Conservation (phyloP, 2,329 filamentous ascomycete genomes). For the Botrytis byssoidea region DNA sequence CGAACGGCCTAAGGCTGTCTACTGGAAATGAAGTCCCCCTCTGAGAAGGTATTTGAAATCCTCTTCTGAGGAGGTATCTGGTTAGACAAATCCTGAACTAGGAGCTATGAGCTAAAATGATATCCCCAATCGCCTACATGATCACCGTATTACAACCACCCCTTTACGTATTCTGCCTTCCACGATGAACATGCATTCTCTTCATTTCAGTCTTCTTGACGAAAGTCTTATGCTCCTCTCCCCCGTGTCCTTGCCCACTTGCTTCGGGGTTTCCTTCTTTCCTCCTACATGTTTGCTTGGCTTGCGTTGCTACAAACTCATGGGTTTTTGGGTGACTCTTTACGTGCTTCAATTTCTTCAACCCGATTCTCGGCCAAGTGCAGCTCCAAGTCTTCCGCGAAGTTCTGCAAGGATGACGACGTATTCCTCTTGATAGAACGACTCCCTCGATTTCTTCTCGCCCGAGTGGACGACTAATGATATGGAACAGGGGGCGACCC, state of each 20-base stretch:
- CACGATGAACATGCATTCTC: background rate
- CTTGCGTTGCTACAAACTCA: background rate
- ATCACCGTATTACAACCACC: background rate
- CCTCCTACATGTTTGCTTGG: background rate
- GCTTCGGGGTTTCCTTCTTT: background rate
- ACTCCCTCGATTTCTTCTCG: background rate
- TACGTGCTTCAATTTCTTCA: background rate
- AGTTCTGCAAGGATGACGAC: constrained; percentile 15
- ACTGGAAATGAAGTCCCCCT: constrained; percentile 13
- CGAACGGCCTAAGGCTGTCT: constrained; percentile 10
- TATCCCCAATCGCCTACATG: constrained; percentile 10
- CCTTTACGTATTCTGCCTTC: background rate
- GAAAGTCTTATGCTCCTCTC: background rate
- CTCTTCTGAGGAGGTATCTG: constrained; percentile 15
- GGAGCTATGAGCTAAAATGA: constrained; percentile 20
- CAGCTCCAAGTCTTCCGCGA: constrained; percentile 14
- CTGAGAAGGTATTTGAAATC: constrained; percentile 18
- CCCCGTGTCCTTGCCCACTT: background rate
- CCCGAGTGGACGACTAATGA: constrained; percentile 19
- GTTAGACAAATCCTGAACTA: constrained; percentile 9
- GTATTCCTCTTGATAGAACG: constrained; percentile 20
- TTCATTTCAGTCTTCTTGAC: background rate
- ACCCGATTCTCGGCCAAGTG: constrained; percentile 15
- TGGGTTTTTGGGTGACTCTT: background rate
- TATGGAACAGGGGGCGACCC: background rate